Evolutionary conservation across 2,329 filamentous ascomycete species (phyloP).

Genomic region (Cadophora sp.): DNA sequence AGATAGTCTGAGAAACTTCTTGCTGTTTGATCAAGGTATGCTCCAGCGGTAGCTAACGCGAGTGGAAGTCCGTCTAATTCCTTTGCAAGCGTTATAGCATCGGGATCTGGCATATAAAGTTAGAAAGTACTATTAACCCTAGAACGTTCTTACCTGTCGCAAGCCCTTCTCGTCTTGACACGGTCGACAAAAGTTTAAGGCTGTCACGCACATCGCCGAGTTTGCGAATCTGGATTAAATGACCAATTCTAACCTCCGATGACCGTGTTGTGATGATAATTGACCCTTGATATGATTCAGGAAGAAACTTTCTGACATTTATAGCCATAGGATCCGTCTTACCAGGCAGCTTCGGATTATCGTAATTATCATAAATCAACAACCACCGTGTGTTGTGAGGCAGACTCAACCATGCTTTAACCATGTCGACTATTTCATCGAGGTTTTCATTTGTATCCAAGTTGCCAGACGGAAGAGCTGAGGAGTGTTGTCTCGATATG

Average conservation of each 20-base stretch:
- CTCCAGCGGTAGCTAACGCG: too few species aligned
- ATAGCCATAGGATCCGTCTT: conserved; percentile 10
- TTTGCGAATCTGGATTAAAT: conserved; percentile 21
- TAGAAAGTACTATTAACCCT: too few species aligned
- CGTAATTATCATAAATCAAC: conserved; percentile 25
- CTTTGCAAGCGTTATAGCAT: too few species aligned
- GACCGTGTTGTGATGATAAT: conserved; percentile 28
- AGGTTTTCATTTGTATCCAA: conserved; percentile 21
- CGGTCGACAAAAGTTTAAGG: conserved; percentile 11
- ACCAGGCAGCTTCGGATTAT: conserved; percentile 18
- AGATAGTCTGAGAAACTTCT: too few species aligned
- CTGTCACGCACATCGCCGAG: conserved; percentile 18
- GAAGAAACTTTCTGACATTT: conserved; percentile 22
- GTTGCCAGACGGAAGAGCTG: conserved; percentile 8
- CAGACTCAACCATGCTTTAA: conserved; percentile 22
- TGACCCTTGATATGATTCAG: conserved; percentile 23
- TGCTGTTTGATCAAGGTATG: too few species aligned
- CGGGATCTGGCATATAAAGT: too few species aligned
- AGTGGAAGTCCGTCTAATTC: too few species aligned
- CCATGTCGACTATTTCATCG: conserved; percentile 6
- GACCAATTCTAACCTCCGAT: conserved; percentile 15
- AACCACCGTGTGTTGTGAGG: conserved; percentile 23
- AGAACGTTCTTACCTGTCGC: too few species aligned
- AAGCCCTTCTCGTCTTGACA: too few species aligned
- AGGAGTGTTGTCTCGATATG: conserved; percentile 21